phyloP scores from a whole-genome alignment of 2,329 filamentous ascomycete species.

The Neofusicoccum laricinum region DNA sequence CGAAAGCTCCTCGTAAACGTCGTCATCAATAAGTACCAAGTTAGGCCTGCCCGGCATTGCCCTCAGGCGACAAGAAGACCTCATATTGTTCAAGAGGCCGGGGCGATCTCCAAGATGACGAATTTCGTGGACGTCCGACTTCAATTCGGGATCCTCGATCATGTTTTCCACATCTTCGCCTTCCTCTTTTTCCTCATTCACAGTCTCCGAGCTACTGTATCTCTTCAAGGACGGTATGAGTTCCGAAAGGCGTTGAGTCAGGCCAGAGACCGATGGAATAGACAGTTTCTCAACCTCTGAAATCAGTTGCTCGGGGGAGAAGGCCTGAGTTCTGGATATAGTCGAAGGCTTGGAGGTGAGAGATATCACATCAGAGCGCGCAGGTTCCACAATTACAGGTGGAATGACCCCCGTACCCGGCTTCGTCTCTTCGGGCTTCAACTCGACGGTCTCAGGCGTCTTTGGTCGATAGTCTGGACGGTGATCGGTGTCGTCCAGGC shows the following conservation, averaged over 20 bases:
- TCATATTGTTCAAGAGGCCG: conserved; percentile 22
- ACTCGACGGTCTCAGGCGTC: conserved; percentile 5
- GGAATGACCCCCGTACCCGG: background rate
- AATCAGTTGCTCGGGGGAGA: conserved; percentile 42
- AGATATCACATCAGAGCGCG: conserved; percentile 17
- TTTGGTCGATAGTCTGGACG: conserved; percentile 7
- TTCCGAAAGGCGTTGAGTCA: conserved; percentile 47
- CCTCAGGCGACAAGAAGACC: conserved; percentile 33
- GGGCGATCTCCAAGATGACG: conserved; percentile 12
- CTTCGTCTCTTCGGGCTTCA: background rate
- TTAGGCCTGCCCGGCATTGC: conserved; percentile 31
- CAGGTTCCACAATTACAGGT: background rate
- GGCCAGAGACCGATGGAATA: conserved; percentile 44
- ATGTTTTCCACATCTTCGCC: conserved; percentile 10
- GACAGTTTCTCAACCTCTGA: conserved; percentile 45
- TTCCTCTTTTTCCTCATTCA: conserved; percentile 34
- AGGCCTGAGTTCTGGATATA: conserved; percentile 23
- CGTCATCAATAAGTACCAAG: conserved; percentile 33
- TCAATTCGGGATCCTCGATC: conserved; percentile 12
- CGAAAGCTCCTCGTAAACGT: conserved; percentile 31
- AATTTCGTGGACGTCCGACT: conserved; percentile 6
- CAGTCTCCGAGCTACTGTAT: conserved; percentile 35
- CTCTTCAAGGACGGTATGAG: conserved; percentile 44
- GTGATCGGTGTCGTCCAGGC: conserved; percentile 34
- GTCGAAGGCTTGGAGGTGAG: background rate